Evolutionary conservation across 2,329 filamentous ascomycete species (phyloP).

Genomic region (Phaeosphaeriaceae sp.): DNA sequence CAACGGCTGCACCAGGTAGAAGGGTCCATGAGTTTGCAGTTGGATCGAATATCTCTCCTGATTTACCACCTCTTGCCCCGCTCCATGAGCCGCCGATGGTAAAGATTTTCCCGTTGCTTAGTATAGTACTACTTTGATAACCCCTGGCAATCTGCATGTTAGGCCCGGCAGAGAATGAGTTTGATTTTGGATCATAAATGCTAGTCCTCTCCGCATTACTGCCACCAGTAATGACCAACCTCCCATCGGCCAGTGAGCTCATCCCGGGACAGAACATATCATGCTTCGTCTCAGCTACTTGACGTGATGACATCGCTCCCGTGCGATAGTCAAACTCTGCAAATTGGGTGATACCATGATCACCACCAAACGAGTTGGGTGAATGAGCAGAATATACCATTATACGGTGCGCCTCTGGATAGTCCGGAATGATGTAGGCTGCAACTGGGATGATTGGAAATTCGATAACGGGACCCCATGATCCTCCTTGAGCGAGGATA

Average conservation of each 20-base stretch:
- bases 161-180: conserved; percentile 16
- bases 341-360: conserved; percentile 25
- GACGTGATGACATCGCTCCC: conserved; percentile 17
- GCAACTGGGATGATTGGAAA: conserved; percentile 30
- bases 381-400: conserved; percentile 26
- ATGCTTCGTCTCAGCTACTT: conserved; percentile 24
- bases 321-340: conserved; percentile 23
- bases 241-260: conserved; percentile 21
- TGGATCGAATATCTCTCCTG: conserved; percentile 24
- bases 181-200: conserved; percentile 21
- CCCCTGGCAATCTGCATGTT: conserved; percentile 25
- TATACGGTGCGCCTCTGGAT: conserved; percentile 20
- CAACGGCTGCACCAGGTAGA: conserved; percentile 21
- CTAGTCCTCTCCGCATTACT: conserved; percentile 24
- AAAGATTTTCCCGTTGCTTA: conserved; percentile 27
- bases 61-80: conserved; percentile 16
- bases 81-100: conserved; percentile 28
- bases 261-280: conserved; percentile 34
- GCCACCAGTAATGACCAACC: conserved; percentile 26
- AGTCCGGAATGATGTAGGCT: conserved; percentile 26
- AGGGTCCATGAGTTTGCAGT: conserved; percentile 18
- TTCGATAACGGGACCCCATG: conserved; percentile 21
- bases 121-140: conserved; percentile 22
- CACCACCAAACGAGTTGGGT: conserved; percentile 16
- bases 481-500: conserved; percentile 13